phyloP scores from a whole-genome alignment of 495 filamentous ascomycete species.

The Podospora anserina region DNA sequence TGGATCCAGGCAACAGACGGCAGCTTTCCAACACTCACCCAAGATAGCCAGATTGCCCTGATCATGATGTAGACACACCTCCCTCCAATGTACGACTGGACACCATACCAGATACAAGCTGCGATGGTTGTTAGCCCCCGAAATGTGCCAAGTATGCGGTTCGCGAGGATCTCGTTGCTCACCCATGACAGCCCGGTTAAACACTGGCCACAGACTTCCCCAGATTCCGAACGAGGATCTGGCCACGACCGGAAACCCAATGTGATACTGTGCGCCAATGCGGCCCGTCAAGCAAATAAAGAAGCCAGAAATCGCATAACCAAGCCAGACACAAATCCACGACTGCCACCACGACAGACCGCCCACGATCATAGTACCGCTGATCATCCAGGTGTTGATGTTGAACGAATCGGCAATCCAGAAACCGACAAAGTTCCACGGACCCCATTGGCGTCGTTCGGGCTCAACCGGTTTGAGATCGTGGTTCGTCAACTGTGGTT shows the following conservation, averaged over 20 bases:
- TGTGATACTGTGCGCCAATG: constrained; percentile 87
- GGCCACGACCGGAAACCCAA: constrained; percentile 77
- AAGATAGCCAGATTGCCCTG: constrained; percentile 67
- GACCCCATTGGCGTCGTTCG: constrained; percentile 78
- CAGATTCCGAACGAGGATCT: constrained; percentile 81
- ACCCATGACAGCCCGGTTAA: constrained; percentile 84
- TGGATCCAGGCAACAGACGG: neutral
- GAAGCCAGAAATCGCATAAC: constrained; percentile 70
- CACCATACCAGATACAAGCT: constrained; percentile 81
- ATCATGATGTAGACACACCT: constrained; percentile 82
- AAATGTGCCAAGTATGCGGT: neutral
- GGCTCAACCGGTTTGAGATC: constrained; percentile 91
- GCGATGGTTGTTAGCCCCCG: constrained; percentile 8
- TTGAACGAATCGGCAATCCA: constrained; percentile 96
- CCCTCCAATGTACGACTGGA: constrained; percentile 82
- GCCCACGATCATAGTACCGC: constrained; percentile 67
- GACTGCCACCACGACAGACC: constrained; percentile 95
- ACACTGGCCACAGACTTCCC: constrained; percentile 85
- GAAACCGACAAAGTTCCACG: constrained; percentile 87
- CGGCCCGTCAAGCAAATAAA: constrained; percentile 79
- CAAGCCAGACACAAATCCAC: constrained; percentile 86
- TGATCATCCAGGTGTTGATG: constrained; percentile 99
- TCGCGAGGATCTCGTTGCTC: constrained; percentile 12
- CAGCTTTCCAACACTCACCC: constrained; percentile 32
- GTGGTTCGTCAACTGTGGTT: constrained; percentile 67